These are phyloP conservation scores for Saposhnikovia divaricata DNA, from an alignment of 129 eudicot genomes.

Conservation along the genomic window DNA sequence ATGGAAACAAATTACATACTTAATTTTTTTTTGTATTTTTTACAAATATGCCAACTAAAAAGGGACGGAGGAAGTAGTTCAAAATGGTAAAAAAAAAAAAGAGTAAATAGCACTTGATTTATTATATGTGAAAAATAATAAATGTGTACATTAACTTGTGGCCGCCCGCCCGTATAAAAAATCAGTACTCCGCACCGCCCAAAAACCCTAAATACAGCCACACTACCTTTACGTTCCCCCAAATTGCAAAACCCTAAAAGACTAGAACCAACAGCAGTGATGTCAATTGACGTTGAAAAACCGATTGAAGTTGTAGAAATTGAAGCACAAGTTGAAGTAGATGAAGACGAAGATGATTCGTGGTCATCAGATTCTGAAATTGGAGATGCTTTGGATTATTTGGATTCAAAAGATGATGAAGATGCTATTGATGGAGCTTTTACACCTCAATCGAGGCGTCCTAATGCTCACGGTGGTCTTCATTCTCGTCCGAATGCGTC, in stretches of 20 bases:
- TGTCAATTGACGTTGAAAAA: slow-evolving; percentile 11
- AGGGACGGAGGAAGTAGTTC: too few species aligned
- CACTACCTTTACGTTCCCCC: neutral
- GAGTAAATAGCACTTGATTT: too few species aligned
- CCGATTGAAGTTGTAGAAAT: neutral
- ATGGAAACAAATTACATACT: too few species aligned
- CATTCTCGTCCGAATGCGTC: slow-evolving; percentile 73
- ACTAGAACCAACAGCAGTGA: neutral
- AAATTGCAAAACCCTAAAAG: neutral
- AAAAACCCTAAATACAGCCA: neutral
- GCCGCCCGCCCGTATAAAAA: too few species aligned
- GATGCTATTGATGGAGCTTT: slow-evolving; percentile 56
- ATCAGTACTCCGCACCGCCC: too few species aligned
- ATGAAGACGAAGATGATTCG: slow-evolving; percentile 42
- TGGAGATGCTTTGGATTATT: slow-evolving; percentile 73
- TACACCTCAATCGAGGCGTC: slow-evolving; percentile 53
- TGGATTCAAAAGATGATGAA: slow-evolving; percentile 55
- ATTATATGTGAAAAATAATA: too few species aligned
- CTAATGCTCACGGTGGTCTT: slow-evolving; percentile 92
- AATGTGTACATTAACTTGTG: too few species aligned
- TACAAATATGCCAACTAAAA: too few species aligned
- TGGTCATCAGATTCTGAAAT: slow-evolving; percentile 85
- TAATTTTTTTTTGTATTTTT: too few species aligned
- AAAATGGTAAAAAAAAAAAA: too few species aligned
- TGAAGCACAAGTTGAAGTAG: slow-evolving; percentile 7